Conservation (phyloP, 2,329 filamentous ascomycete species). For the Elsinoe perseae region DNA sequence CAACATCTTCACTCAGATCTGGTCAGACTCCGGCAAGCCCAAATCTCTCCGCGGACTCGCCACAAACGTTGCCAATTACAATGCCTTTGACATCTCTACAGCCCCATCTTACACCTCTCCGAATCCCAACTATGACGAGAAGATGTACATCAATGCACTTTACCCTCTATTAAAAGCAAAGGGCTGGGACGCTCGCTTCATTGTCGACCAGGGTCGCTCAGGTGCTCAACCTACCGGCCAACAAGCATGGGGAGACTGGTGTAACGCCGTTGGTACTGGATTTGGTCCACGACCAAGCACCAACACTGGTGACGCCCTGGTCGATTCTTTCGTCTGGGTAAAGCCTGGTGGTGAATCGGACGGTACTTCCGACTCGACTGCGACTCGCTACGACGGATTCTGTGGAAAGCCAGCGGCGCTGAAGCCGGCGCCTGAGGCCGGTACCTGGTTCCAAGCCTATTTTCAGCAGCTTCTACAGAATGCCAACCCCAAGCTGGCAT, state of each 20-base stretch:
- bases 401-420: not conserved
- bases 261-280: slow-evolving; percentile 39
- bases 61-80: slow-evolving; percentile 55
- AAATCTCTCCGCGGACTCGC: slow-evolving; percentile 45
- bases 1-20: slow-evolving; percentile 41
- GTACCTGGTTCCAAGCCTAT: slow-evolving; percentile 55
- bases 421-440: slow-evolving; percentile 56
- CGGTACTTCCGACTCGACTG: slow-evolving; percentile 15
- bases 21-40: slow-evolving; percentile 41
- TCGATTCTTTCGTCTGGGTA: slow-evolving; percentile 63
- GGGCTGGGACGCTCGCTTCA: slow-evolving; percentile 49
- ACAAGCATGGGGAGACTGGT: slow-evolving; percentile 48
- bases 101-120: slow-evolving; percentile 39
- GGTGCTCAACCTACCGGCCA: slow-evolving; percentile 53
- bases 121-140: slow-evolving; percentile 47
- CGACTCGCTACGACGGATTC: not conserved
- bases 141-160: slow-evolving; percentile 45
- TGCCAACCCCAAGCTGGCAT: slow-evolving; percentile 25
- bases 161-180: slow-evolving; percentile 40
- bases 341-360: slow-evolving; percentile 57
- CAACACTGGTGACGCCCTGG: slow-evolving; percentile 51
- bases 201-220: slow-evolving; percentile 52
- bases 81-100: slow-evolving; percentile 42
- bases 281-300: slow-evolving; percentile 58
- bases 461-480: slow-evolving; percentile 31